phyloP scores from a whole-genome alignment of 2,329 filamentous ascomycete genomes.

The Septoria linicola region DNA sequence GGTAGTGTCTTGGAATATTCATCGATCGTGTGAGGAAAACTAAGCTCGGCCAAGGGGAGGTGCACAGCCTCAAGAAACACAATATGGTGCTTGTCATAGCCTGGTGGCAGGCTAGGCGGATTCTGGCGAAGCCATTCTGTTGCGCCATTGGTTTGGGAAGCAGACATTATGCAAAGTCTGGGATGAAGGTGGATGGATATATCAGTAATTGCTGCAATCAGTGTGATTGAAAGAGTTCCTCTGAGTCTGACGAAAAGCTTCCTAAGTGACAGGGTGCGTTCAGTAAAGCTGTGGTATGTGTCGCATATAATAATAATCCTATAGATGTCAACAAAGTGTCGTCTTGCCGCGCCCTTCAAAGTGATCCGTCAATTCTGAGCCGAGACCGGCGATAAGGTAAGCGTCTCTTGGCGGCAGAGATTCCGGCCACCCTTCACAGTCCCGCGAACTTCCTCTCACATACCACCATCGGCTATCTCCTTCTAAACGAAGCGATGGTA shows the following conservation, averaged over 20 bases:
- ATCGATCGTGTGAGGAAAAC: slow-evolving; percentile 25
- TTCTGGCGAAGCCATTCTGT: slow-evolving; percentile 18
- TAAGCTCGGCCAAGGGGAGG: slow-evolving; percentile 20
- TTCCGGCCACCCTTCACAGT: too few species aligned
- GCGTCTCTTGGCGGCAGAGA: too few species aligned
- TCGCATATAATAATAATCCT: too few species aligned
- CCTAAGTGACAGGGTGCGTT: too few species aligned
- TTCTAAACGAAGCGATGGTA: too few species aligned
- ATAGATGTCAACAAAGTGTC: too few species aligned
- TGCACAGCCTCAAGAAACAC: slow-evolving; percentile 26
- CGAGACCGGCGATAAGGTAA: background rate
- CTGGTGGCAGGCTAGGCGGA: slow-evolving; percentile 21
- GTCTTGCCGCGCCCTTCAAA: slow-evolving; percentile 7
- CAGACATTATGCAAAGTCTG: background rate
- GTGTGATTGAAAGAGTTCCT: too few species aligned
- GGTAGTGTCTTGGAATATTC: slow-evolving; percentile 33
- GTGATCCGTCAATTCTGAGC: background rate
- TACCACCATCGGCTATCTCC: too few species aligned
- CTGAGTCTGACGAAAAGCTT: too few species aligned
- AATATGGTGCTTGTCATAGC: slow-evolving; percentile 26
- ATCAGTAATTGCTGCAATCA: too few species aligned
- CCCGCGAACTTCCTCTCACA: background rate
- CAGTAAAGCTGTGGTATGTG: too few species aligned
- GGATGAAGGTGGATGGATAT: too few species aligned
- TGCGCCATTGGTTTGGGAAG: background rate